phyloP scores from a whole-genome alignment of 2,329 filamentous ascomycete species.

The Fusarium concolor region DNA sequence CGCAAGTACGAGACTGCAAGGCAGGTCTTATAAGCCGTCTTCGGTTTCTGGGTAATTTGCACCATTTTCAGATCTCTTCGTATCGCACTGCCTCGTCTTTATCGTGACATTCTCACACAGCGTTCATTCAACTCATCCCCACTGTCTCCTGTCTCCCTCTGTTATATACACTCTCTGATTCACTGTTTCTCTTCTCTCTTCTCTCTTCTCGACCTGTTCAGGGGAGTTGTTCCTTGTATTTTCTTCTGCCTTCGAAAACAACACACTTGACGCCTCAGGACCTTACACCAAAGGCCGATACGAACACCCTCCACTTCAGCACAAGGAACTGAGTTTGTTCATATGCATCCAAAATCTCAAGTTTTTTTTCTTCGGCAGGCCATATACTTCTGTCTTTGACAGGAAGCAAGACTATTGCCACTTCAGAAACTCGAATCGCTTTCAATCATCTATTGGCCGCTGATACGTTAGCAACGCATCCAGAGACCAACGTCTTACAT shows the following conservation, averaged over 20 bases:
- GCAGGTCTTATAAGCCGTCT: neutral
- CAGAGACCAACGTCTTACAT: neutral
- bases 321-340: neutral
- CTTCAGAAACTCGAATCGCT: neutral
- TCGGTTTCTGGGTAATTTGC: neutral
- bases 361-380: neutral
- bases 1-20: neutral
- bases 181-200: neutral
- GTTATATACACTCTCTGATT: neutral
- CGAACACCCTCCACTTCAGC: neutral
- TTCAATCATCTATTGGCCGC: neutral
- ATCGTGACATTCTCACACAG: neutral
- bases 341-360: neutral
- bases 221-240: no score
- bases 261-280: neutral
- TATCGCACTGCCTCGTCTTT: neutral
- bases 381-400: neutral
- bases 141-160: neutral
- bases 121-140: conserved; percentile 4
- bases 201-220: neutral
- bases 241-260: neutral
- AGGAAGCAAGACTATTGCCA: no score
- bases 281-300: neutral
- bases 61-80: neutral
- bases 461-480: no score